Conservation (phyloP, 73 alveolate species). For the Tetrahymena thermophila region DNA sequence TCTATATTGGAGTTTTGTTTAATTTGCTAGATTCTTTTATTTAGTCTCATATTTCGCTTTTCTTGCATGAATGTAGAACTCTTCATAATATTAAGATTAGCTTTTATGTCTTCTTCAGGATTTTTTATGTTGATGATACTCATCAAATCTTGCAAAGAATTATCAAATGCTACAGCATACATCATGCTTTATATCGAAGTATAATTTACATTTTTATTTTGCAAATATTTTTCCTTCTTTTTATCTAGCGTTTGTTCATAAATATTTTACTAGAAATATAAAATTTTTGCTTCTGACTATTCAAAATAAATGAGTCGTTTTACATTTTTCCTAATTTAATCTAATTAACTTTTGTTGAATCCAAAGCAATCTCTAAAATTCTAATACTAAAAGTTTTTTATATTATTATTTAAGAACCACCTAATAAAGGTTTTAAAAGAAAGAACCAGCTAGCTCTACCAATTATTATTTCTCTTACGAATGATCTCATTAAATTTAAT, state of each 20-base stretch:
- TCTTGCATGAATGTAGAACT: not conserved
- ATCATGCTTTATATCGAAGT: not conserved
- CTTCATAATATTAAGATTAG: not conserved
- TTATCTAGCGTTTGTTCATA: not conserved
- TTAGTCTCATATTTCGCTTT: not conserved
- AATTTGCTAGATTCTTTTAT: not conserved
- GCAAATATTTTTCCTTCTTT: not conserved
- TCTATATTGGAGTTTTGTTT: not conserved
- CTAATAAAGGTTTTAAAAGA: not conserved
- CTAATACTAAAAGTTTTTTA: not conserved
- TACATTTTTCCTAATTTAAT: not conserved
- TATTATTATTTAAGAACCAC: not conserved
- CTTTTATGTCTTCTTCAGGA: not conserved
- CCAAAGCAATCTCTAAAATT: not conserved
- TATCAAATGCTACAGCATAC: not conserved
- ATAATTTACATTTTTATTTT: not conserved
- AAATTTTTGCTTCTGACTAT: not conserved
- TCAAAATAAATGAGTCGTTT: not conserved
- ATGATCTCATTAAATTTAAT: not conserved
- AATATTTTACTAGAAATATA: not conserved
- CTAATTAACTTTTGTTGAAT: not conserved
- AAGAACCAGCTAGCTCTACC: not conserved
- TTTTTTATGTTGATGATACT: not conserved
- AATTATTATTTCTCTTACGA: not conserved
- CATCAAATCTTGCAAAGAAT: not conserved